Conservation (phyloP, 2,329 filamentous ascomycete species). For the Colletotrichum tamarilloi region DNA sequence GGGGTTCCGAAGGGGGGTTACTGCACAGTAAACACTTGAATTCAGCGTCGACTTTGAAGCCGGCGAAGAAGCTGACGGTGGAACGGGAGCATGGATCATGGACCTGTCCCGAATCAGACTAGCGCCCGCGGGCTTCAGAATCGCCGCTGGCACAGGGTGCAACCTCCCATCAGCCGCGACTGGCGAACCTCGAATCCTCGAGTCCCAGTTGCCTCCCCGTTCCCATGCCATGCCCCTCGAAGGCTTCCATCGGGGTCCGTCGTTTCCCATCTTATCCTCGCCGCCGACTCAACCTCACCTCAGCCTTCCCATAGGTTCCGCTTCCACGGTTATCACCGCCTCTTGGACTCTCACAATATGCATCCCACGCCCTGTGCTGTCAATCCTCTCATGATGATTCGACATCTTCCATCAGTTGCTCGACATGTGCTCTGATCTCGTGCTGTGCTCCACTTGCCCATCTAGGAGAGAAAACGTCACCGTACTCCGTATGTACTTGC, state of each 20-base stretch:
- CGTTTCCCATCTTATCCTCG: not conserved
- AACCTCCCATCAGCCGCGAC: constrained; percentile 25
- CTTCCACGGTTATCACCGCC: not conserved
- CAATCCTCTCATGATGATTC: constrained; percentile 1
- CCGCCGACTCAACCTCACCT: not conserved
- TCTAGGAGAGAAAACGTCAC: constrained; percentile 25
- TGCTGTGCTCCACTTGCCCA: constrained; percentile 31
- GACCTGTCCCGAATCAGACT: constrained; percentile 20
- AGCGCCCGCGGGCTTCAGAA: constrained; percentile 7
- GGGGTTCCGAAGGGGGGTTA: not conserved
- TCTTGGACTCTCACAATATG: not conserved
- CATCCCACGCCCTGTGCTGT: not conserved
- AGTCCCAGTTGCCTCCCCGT: not conserved
- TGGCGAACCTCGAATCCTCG: constrained; percentile 7
- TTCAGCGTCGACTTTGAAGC: not conserved
- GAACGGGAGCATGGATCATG: constrained; percentile 26
- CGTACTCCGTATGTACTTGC: not conserved
- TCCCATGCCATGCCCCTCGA: too few species aligned
- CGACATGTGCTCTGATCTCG: constrained; percentile 21
- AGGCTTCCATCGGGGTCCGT: not conserved
- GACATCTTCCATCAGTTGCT: not conserved
- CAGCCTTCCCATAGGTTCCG: not conserved
- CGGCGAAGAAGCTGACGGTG: not conserved
- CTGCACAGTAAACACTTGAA: not conserved
- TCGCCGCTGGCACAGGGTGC: constrained; percentile 12